A percentile compares a stretch with the other conserved stretches of the same genome.
phyloP scores from a whole-genome alignment of 345 rosid species.

The Murraya paniculata region DNA sequence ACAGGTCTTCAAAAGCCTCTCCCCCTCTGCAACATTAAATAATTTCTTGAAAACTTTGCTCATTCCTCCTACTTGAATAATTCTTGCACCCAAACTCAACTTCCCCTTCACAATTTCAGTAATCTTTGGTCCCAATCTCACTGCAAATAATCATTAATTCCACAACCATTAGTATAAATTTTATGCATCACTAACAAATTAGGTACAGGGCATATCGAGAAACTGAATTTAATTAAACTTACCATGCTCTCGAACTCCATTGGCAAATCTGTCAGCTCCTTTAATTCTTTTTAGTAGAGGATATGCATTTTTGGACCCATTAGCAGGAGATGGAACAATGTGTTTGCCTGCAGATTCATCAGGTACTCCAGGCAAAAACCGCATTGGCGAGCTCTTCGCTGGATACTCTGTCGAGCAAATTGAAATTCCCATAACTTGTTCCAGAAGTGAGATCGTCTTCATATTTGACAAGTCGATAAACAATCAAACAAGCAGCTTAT shows the following conservation, averaged over 20 bases:
- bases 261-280: conserved; percentile 42
- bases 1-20: conserved; percentile 44
- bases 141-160: not conserved
- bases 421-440: conserved; percentile 29
- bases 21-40: conserved; percentile 34
- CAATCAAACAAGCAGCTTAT: not conserved
- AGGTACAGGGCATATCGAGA: not conserved
- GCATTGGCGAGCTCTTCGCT: conserved; percentile 33
- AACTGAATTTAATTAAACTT: conserved; percentile 7
- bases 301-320: conserved; percentile 23
- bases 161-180: not conserved
- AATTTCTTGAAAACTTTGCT: conserved; percentile 37
- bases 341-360: conserved; percentile 15
- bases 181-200: not conserved
- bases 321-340: conserved; percentile 38
- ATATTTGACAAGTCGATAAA: conserved; percentile 11
- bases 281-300: conserved; percentile 41
- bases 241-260: conserved; percentile 53
- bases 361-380: conserved; percentile 24
- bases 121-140: conserved; percentile 16
- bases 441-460: conserved; percentile 23
- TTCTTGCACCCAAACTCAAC: conserved; percentile 36
- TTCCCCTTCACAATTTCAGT: conserved; percentile 16
- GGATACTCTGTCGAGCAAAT: conserved; percentile 27
- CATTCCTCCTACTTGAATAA: conserved; percentile 42